Base-by-base conservation (phyloP, 805 yeast genomes). In the Nakazawaea sp. region DNA sequence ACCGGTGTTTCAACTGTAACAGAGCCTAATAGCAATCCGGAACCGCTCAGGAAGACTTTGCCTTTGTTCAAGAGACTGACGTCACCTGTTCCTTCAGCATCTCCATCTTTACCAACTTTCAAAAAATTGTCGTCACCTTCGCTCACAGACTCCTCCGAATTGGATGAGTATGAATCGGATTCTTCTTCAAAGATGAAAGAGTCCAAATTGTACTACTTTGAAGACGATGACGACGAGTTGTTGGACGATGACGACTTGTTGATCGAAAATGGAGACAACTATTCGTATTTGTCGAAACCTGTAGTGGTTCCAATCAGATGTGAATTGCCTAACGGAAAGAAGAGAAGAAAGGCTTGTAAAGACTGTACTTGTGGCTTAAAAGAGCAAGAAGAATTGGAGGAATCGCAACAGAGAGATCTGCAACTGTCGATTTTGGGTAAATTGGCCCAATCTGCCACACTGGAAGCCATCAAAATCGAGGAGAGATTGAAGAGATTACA, bases 331-430 rank as follows among this genome's bases (percentile, higher is more conserved):
- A 64, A 53, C 32, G 78, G 76, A 26, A 72, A 70, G 47, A 74
- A 71, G 61, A 72, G 95, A 56, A 77, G 90, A 65, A 87, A 80
- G 62, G 98, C 99, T 0, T 92, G 99, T 66, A 92, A 89, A 62
- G 96, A 92, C 61, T 92, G 99, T 61, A 82, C 97, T 0, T 92
- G 99, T 66, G 99, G 99, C 5, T 69, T 92, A 45, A 88, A 83
- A 49, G 99, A 92, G 57, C 60, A 72, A 36, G 96, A 92, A 62
- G 89, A 82, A 42, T 64, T 61, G 36, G 86, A 76, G 69, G 76
- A 51, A 42, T 53, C 39, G 46, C 53, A 51, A 48, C 72, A 59
- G 55, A 58, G 64, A 47, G 56, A 56, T 43, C 47, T 69, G 31
- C 79, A 71, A 50, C 62, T 61, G 38, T 45, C 68, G 2, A 48